Percentiles rank a stretch among this genome's conserved stretches.
phyloP scores from a whole-genome alignment of 2,329 filamentous ascomycete genomes.

The Fusarium albidum region DNA sequence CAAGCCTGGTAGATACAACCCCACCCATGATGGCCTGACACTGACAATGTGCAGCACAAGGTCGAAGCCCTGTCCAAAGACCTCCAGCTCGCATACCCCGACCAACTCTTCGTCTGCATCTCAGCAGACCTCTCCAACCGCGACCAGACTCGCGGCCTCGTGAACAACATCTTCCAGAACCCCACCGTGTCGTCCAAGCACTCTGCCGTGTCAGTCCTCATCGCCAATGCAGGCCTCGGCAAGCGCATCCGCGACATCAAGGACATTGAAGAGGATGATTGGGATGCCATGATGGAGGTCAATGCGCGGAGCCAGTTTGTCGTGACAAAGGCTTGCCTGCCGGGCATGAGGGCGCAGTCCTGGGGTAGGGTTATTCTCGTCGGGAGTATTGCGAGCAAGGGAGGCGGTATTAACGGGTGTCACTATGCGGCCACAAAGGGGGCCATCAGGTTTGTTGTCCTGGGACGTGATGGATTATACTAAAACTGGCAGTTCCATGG shows the following conservation, averaged over 20 bases:
- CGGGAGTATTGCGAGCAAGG: conserved; percentile 45
- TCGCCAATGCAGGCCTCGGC: conserved; percentile 45
- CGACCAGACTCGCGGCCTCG: conserved; percentile 15
- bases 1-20: not conserved
- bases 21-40: rapidly evolving
- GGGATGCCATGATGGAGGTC: conserved; percentile 48
- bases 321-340: conserved; percentile 43
- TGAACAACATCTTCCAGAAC: conserved; percentile 9
- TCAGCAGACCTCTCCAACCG: conserved; percentile 23
- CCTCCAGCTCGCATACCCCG: not conserved
- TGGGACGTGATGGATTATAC: not conserved
- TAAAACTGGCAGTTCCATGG: conserved; percentile 43
- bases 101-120: conserved; percentile 17
- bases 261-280: conserved; percentile 46
- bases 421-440: conserved; percentile 48
- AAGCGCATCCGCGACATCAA: conserved; percentile 45
- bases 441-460: conserved; percentile 34
- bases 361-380: conserved; percentile 46
- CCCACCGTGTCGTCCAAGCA: conserved; percentile 12
- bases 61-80: conserved; percentile 16
- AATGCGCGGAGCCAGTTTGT: conserved; percentile 47
- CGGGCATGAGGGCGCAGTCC: conserved; percentile 42
- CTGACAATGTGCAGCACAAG: conserved; percentile 1
- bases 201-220: conserved; percentile 42
- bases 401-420: conserved; percentile 46